phyloP scores from a whole-genome alignment of 139 green algal species.

The Desmodesmus armatus region DNA sequence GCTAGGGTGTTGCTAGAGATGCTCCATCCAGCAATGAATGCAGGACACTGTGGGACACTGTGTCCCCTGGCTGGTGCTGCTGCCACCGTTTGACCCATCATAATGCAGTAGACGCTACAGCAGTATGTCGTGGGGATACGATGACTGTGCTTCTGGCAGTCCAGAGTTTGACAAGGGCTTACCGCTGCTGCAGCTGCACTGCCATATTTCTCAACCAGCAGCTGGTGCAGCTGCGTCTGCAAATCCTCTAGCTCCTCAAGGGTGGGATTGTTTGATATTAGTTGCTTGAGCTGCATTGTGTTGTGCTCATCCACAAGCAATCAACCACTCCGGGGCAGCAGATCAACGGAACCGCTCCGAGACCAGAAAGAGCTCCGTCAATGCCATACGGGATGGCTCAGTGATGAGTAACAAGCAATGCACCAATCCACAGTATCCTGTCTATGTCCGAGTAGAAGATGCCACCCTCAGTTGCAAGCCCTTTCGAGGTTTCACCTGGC shows the following conservation, averaged over 20 bases:
- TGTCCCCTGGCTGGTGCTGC: no score
- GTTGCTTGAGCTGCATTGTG: not conserved
- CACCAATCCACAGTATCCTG: not conserved
- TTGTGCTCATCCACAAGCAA: not conserved
- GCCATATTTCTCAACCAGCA: not conserved
- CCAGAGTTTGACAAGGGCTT: no score
- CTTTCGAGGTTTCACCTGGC: no score
- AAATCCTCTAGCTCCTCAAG: not conserved
- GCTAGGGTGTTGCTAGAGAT: no score
- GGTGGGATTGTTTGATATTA: not conserved
- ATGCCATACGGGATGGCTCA: not conserved
- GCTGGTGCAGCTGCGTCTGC: not conserved
- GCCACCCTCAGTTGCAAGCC: no score
- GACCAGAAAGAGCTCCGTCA: no score
- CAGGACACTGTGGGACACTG: no score
- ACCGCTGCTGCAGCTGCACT: not conserved
- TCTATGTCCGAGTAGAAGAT: no score
- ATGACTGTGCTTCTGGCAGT: no score
- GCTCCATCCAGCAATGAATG: no score
- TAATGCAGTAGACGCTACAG: not conserved
- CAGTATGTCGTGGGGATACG: not conserved
- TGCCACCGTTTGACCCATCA: not conserved
- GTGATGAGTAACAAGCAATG: not conserved
- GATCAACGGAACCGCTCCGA: no score
- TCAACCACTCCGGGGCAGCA: no score